A percentile compares a stretch with the other conserved stretches of the same genome.
Evolutionary conservation across 495 filamentous ascomycete genomes (phyloP).

Genomic region (Lasiosphaeriaceae sp.): DNA sequence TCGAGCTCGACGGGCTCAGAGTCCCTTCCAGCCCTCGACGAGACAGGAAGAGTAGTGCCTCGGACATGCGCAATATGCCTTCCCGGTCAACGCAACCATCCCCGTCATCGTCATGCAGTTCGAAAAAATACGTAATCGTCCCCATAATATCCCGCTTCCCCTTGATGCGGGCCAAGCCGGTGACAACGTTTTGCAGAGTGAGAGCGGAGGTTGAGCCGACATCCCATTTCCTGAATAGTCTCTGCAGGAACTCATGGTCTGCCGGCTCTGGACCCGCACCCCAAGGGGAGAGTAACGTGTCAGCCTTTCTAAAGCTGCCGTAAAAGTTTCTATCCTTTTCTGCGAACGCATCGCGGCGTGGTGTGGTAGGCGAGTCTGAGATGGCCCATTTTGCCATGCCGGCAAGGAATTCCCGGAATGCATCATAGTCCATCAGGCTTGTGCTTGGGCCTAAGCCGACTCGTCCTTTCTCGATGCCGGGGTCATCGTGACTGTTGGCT

Average conservation of each 20-base stretch:
- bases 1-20: constrained; percentile 49
- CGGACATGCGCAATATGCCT: constrained; percentile 90
- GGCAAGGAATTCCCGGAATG: constrained; percentile 88
- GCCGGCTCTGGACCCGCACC: constrained; percentile 76
- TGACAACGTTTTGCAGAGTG: constrained; percentile 85
- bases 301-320: constrained; percentile 44
- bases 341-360: constrained; percentile 49
- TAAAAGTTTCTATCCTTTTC: constrained; percentile 52
- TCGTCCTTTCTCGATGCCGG: constrained; percentile 65
- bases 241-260: constrained; percentile 91
- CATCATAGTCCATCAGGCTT: constrained; percentile 93
- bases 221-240: constrained; percentile 87
- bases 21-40: constrained; percentile 77
- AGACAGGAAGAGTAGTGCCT: constrained; percentile 89
- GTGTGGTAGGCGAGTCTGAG: constrained; percentile 63
- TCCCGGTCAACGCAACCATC: constrained; percentile 95
- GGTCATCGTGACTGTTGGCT: constrained; percentile 33
- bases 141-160: constrained; percentile 94
- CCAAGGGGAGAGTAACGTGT: constrained; percentile 60
- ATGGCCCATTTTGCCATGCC: constrained; percentile 88
- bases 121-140: constrained; percentile 94
- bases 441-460: constrained; percentile 85
- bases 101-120: constrained; percentile 89
- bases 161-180: constrained; percentile 83
- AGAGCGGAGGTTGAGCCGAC: constrained; percentile 67